A percentile compares a stretch with the other conserved stretches of the same genome.
phyloP scores from a whole-genome alignment of 176 grass and related monocot species.

The Rhynchospora breviuscula region DNA sequence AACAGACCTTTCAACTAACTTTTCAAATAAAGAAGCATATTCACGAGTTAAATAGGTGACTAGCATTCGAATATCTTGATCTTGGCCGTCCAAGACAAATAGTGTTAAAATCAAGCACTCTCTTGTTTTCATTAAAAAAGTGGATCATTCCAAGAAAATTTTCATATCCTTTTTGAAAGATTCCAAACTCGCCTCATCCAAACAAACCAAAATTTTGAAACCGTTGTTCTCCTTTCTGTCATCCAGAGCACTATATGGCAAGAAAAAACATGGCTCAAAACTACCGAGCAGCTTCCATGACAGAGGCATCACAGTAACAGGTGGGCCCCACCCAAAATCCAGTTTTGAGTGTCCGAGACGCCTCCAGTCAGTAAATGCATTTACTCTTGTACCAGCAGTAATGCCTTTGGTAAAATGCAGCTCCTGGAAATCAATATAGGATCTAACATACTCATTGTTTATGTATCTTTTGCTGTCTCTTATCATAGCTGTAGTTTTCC shows the following conservation, averaged over 20 bases:
- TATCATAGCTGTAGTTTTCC: constrained; percentile 34
- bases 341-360: constrained; percentile 55
- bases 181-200: constrained; percentile 12
- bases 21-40: not conserved
- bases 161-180: constrained; percentile 45
- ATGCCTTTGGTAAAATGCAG: constrained; percentile 34
- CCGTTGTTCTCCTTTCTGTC: constrained; percentile 25
- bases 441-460: constrained; percentile 71
- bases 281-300: constrained; percentile 68
- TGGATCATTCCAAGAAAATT: constrained; percentile 22
- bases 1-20: not conserved
- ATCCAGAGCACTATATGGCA: constrained; percentile 35
- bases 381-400: constrained; percentile 38
- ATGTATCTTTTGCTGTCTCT: constrained; percentile 47
- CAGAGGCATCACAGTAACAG: constrained; percentile 46
- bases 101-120: not conserved
- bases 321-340: constrained; percentile 63
- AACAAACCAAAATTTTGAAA: constrained; percentile 57
- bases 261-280: constrained; percentile 50
- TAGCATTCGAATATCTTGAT: not conserved
- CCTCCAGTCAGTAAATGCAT: constrained; percentile 75
- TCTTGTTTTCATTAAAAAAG: not conserved
- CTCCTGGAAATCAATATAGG: constrained; percentile 66
- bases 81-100: not conserved
- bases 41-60: not conserved